Evolutionary conservation across 2,329 filamentous ascomycete species (phyloP), one percentile per base, ranked within the genome.

Genomic region (Alternaria solani): DNA sequence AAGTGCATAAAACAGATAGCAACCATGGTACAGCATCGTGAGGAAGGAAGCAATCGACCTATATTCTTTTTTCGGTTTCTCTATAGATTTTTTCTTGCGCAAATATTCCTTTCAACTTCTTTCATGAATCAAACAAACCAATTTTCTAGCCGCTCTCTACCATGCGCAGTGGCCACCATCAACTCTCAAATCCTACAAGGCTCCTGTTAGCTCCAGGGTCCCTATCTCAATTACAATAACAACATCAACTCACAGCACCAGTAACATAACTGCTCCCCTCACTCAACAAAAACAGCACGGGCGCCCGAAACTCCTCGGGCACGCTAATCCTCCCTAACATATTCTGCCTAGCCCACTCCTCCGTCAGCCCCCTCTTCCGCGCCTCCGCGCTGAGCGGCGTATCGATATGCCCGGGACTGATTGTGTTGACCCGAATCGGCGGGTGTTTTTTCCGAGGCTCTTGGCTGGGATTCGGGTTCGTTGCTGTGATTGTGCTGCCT

Each of bases 261-360:
- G 87, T 89, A 61, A 93, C 88, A 78, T 94, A 94, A 51, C 83
- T 84, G 52, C 88, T 88, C 7, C 68, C 72, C 2, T 71, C 69
- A 2, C 60, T 64, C n/a, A 74, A 41, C 47, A 73, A 47, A 65
- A 82, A 77, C 20, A 75, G n/a, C n/a, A 66, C 61, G 0, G 69
- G 62, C 5, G 61, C 69, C 39, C 68, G 63, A 36, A 62, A 72
- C 51, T 75, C 71, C 18, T 72, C 66, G 16, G 62, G 57, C 51
- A 68, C 79, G 47, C 74, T 77, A 38, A 79, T 70, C 2, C 74
- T 63, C 9, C 70, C 71, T 14, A 79, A 61, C 76, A 79, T 77
- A 57, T 75, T 77, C 44, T 78, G 71, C 20, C 53, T 63, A 62
- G 68, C 73, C 63, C 74, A 75, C 5, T 66, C 63, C 25, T 75